These are phyloP conservation scores for Pestalotiopsis sp. DNA, from an alignment of 2,329 filamentous ascomycete genomes.

Conservation along the genomic window DNA sequence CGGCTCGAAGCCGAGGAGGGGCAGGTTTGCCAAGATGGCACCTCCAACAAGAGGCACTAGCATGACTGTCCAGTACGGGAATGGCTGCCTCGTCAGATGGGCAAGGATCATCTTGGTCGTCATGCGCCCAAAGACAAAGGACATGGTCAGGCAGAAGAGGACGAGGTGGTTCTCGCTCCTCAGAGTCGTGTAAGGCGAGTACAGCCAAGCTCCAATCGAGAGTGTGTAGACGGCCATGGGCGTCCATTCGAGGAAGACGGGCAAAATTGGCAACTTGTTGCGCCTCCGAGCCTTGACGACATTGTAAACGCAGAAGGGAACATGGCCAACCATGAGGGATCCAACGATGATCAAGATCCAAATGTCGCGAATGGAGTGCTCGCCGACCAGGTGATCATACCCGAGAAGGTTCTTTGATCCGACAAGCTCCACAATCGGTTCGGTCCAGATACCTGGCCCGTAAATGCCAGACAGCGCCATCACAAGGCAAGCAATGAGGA, in stretches of 20 bases:
- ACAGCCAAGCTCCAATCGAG: conserved; percentile 81
- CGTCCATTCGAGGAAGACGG: conserved; percentile 91
- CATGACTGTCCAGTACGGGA: conserved; percentile 96
- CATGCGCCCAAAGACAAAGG: conserved; percentile 97
- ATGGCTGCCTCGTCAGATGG: conserved; percentile 89
- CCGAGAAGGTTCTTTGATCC: conserved; percentile 57
- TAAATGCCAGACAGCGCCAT: conserved; percentile 89
- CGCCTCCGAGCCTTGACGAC: conserved; percentile 76
- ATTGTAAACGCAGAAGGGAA: conserved; percentile 88
- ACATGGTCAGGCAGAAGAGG: conserved; percentile 89
- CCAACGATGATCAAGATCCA: conserved; percentile 76
- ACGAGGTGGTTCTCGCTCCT: conserved; percentile 84
- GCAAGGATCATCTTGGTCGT: conserved; percentile 99
- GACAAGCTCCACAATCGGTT: conserved; percentile 71
- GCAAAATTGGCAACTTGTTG: conserved; percentile 73
- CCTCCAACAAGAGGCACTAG: conserved; percentile 84
- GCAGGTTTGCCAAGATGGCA: conserved; percentile 80
- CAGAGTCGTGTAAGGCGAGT: conserved; percentile 83
- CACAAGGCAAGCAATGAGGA: conserved; percentile 83
- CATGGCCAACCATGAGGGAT: conserved; percentile 71
- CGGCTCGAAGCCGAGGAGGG: conserved; percentile 70
- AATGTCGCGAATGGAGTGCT: conserved; percentile 79
- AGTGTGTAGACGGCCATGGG: conserved; percentile 83
- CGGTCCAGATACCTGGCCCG: conserved; percentile 85
- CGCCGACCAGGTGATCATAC: conserved; percentile 63